Evolutionary conservation across 768 basidiomycete species (phyloP).

Genomic region (Auriscalpium orientale): DNA sequence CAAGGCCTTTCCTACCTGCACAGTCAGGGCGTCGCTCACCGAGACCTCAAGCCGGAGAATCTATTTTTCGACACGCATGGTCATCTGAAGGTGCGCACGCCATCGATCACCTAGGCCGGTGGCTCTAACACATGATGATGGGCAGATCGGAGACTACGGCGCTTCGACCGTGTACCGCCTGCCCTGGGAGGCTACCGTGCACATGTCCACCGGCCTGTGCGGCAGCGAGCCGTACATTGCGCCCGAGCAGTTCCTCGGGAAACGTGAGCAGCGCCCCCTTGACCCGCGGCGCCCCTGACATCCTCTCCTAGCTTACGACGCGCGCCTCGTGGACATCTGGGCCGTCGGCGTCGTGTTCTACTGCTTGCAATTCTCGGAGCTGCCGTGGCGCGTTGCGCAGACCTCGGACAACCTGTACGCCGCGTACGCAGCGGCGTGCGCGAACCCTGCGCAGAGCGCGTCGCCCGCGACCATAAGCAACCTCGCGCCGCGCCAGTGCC

Average conservation of each 20-base stretch:
- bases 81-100: constrained; percentile 73
- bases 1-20: constrained; percentile 87
- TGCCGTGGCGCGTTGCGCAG: constrained; percentile 96
- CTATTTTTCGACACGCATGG: constrained; percentile 89
- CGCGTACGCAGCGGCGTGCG: constrained; percentile 58
- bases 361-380: constrained; percentile 95
- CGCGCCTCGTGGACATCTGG: constrained; percentile 96
- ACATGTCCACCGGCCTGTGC: constrained; percentile 94
- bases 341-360: constrained; percentile 96
- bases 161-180: constrained; percentile 98
- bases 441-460: constrained; percentile 35
- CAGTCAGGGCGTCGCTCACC: constrained; percentile 93
- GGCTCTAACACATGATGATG: too few relatives aligned
- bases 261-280: constrained; percentile 65
- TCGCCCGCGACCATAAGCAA: constrained; percentile 74
- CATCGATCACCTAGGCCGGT: too few relatives aligned
- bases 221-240: constrained; percentile 99
- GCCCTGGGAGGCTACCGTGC: constrained; percentile 95
- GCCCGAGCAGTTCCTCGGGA: constrained; percentile 92
- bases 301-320: constrained; percentile 75
- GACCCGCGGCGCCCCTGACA: constrained; percentile 32
- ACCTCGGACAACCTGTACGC: constrained; percentile 72
- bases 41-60: constrained; percentile 98
- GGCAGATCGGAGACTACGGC: constrained; percentile 94
- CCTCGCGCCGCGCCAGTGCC: constrained; percentile 77